Evolutionary conservation across 169 alveolate species (phyloP).

Genomic region (Eimeria praecox): DNA sequence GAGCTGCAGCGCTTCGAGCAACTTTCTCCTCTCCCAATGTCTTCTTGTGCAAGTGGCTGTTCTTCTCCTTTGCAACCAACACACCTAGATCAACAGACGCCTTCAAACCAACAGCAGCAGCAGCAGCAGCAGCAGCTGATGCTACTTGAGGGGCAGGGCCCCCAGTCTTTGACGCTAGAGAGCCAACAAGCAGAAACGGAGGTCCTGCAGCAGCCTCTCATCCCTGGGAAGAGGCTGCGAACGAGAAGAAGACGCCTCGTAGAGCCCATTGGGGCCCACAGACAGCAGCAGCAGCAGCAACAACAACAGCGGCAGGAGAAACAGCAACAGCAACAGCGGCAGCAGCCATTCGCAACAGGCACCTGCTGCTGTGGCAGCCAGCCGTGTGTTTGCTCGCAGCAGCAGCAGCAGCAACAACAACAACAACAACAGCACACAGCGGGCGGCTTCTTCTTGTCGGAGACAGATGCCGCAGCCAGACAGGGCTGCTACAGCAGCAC

Average conservation of each 20-base stretch:
- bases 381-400: slow-evolving; percentile 40
- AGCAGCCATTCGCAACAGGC: slow-evolving; percentile 13
- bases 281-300: slow-evolving; percentile 36
- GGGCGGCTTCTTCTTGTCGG: slow-evolving; percentile 29
- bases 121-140: slow-evolving; percentile 31
- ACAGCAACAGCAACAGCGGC: neutral
- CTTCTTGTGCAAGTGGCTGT: slow-evolving; percentile 54
- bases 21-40: slow-evolving; percentile 32
- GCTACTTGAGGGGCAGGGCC: neutral
- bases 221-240: slow-evolving; percentile 31
- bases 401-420: slow-evolving; percentile 30
- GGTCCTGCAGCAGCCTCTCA: slow-evolving; percentile 5
- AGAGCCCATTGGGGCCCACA: neutral
- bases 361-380: slow-evolving; percentile 58
- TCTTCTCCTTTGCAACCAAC: slow-evolving; percentile 60
- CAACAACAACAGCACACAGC: slow-evolving; percentile 24
- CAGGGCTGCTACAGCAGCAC: slow-evolving; percentile 28
- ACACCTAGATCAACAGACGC: slow-evolving; percentile 14
- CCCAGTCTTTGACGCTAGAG: neutral
- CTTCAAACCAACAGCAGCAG: neutral
- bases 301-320: neutral
- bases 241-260: neutral
- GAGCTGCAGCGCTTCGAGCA: slow-evolving; percentile 12
- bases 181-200: neutral
- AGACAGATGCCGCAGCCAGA: neutral